Evolutionary conservation across 225 moss, liverwort and hornwort genomes (phyloP).

Genomic region (Physcomitrellopsis africana): DNA sequence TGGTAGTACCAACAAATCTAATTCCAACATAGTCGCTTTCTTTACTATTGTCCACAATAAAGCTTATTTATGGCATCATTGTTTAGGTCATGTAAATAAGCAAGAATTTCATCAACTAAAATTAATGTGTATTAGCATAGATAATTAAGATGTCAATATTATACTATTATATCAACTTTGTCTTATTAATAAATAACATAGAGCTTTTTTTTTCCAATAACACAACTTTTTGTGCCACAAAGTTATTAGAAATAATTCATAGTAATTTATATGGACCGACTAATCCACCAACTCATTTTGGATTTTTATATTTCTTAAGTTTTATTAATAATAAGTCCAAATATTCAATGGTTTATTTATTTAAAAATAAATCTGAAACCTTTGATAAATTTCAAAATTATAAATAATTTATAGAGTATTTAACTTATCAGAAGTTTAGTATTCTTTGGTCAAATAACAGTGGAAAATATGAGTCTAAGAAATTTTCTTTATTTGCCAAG

Average conservation of each 20-base stretch:
- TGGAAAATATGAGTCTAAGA: not conserved
- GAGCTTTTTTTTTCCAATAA: not conserved
- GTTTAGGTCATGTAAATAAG: not conserved
- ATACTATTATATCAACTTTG: too few relatives aligned
- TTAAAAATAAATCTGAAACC: too few relatives aligned
- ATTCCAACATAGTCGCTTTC: not conserved
- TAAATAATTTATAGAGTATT: conserved; percentile 1
- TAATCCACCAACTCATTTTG: not conserved
- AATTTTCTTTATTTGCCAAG: too few relatives aligned
- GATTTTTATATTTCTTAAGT: not conserved
- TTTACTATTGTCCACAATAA: not conserved
- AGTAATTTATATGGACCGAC: conserved; percentile 6
- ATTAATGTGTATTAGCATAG: not conserved
- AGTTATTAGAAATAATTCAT: conserved; percentile 11
- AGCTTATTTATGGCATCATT: not conserved
- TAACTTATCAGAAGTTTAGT: conserved; percentile 3
- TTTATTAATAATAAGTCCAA: conserved; percentile 21
- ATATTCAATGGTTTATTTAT: too few relatives aligned
- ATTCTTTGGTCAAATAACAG: conserved; percentile 4
- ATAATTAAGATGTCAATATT: not conserved
- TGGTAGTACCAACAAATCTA: too few relatives aligned
- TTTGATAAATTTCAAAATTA: conserved; percentile 3
- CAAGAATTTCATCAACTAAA: too few relatives aligned
- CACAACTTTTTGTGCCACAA: not conserved
- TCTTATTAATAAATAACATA: not conserved